Evolutionary conservation across 2,329 filamentous ascomycete species (phyloP).

Genomic region (Chrysoporthe puriensis): DNA sequence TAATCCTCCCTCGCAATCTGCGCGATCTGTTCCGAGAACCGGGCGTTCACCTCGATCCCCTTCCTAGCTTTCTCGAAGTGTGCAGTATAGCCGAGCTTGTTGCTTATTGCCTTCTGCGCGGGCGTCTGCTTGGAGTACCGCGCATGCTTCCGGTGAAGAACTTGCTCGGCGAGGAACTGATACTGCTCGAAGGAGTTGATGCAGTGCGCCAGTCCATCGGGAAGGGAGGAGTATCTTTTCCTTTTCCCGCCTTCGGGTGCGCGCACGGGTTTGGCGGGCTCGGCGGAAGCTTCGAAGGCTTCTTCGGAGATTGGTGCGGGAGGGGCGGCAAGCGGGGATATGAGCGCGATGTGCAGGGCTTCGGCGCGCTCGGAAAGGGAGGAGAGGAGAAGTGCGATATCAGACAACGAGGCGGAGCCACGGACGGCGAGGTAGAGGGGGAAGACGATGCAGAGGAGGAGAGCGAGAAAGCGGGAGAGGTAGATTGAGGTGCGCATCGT

Average conservation of each 20-base stretch:
- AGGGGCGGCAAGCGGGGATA: not conserved
- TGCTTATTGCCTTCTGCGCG: not conserved
- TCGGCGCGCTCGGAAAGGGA: not conserved
- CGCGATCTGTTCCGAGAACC: not conserved
- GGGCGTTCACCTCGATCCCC: not conserved
- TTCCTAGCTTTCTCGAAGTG: not conserved
- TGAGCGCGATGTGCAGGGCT: not conserved
- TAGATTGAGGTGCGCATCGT: not conserved
- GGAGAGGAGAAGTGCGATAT: not conserved
- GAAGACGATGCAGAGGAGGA: not conserved
- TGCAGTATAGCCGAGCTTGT: not conserved
- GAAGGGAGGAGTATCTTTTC: not conserved
- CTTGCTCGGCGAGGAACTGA: not conserved
- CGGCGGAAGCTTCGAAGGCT: not conserved
- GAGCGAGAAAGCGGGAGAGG: not conserved
- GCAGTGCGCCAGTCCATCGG: not conserved
- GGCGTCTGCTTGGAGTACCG: not conserved
- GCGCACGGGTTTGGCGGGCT: not conserved
- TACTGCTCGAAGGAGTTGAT: not conserved
- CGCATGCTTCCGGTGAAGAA: not conserved
- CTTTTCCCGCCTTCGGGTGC: not conserved
- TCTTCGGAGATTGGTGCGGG: not conserved
- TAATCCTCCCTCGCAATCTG: not conserved
- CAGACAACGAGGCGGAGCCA: not conserved
- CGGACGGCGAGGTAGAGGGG: slow-evolving; percentile 1